These are phyloP conservation scores for Zelopaecilomyces penicillatus DNA, from an alignment of 2,329 filamentous ascomycete species.

Conservation along the genomic window DNA sequence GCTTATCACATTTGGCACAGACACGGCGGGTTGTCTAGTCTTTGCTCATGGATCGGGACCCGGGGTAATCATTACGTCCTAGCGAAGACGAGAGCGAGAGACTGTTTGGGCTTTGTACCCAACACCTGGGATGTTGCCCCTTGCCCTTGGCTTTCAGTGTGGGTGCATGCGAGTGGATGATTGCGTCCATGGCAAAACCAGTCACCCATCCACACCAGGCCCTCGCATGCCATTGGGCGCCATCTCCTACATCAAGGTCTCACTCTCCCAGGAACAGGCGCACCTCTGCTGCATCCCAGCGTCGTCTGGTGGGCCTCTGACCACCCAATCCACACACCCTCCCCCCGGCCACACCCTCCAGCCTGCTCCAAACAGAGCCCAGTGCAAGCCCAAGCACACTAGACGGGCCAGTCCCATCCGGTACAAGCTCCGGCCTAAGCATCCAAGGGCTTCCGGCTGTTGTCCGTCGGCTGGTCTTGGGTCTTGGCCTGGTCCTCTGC, in stretches of 20 bases:
- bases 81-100: too few relatives aligned
- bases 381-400: background rate
- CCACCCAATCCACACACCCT: background rate
- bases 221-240: background rate
- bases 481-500: constrained; percentile 8
- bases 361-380: background rate
- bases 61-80: too few relatives aligned
- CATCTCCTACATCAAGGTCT: background rate
- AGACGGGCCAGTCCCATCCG: constrained; percentile 6
- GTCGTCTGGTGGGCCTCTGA: background rate
- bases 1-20: too few relatives aligned
- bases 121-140: too few relatives aligned
- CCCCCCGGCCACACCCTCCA: background rate
- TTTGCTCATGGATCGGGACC: too few relatives aligned
- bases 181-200: too few relatives aligned
- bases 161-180: too few relatives aligned
- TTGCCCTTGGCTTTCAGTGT: too few relatives aligned
- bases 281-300: constrained; percentile 1
- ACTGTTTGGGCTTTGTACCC: too few relatives aligned
- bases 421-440: constrained; percentile 9
- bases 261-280: constrained; percentile 2
- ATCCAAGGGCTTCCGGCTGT: constrained; percentile 3
- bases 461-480: constrained; percentile 10
- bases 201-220: background rate
- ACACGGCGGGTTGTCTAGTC: too few relatives aligned